Base-by-base conservation (phyloP, 2,329 filamentous ascomycete genomes). In the Metarhizium album region DNA sequence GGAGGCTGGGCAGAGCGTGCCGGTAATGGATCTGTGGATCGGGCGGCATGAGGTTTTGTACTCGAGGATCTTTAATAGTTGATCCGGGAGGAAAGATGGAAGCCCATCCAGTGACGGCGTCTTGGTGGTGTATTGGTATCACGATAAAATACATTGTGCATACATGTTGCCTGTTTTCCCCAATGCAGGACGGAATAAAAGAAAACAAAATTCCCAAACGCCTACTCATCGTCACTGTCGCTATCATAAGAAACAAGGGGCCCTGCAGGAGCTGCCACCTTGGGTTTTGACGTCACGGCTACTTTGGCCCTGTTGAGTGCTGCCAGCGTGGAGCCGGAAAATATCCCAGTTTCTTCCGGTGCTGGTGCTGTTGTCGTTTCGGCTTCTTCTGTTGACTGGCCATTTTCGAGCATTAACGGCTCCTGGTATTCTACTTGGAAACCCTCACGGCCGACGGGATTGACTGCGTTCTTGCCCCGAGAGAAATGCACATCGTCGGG, bases 401-500 rank as follows among this genome's bases (percentile, higher is more conserved):
- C 76, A 35, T 72, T 70, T 63, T 82, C 78, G 53, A 80, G 71
- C 70, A 86, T 74, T 55, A 79, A 58, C 51, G 70, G 71, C 54
- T 82, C 74, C 58, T 85, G 75, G 46, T 82, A 74, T 61, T 86
- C 82, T 27, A 83, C 66, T 56, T 85, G 83, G 52, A 79, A 75
- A 0, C 81, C 82, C 46, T 78, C 67, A 37, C 79, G 69, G 1
- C 79, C 79, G 2, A 71, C 62, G 1, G 79, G 78, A 58, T 83
- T 83, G 29, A 83, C 78, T 1, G 80, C 79, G 56, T 83, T 82
- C 58, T 82, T 79, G 35, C 90, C 88, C 45, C 87, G 78, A 0
- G 90, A 87, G 68, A 90, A 95, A 79, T 94, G 95, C 24, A 98
- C 83, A 55, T 93, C 86, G 64, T 98, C 93, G 0, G 91, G 90